phyloP scores from a whole-genome alignment of 2,329 filamentous ascomycete species.

The Mariannaea elegans region DNA sequence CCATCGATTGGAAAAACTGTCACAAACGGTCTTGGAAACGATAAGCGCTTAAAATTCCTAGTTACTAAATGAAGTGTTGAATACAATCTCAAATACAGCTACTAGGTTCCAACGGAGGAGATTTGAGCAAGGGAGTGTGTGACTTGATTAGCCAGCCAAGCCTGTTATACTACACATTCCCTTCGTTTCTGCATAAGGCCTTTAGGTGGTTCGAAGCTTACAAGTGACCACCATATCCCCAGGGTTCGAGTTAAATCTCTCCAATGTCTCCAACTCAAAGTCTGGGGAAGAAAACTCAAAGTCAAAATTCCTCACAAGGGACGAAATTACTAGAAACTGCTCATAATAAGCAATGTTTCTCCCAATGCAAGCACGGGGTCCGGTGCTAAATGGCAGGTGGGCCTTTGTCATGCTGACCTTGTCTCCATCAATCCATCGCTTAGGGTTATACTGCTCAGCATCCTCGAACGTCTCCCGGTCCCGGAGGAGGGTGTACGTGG shows the following conservation, averaged over 20 bases:
- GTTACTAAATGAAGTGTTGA: too few relatives aligned
- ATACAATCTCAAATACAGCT: too few relatives aligned
- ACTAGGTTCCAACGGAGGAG: too few relatives aligned
- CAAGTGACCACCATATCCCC: too few relatives aligned
- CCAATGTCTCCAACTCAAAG: constrained; percentile 1
- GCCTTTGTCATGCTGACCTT: neutral
- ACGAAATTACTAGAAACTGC: constrained; percentile 5
- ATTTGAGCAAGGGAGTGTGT: too few relatives aligned
- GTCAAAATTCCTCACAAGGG: constrained; percentile 3
- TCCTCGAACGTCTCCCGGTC: neutral
- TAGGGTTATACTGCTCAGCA: neutral
- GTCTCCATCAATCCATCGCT: constrained; percentile 10
- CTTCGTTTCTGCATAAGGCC: too few relatives aligned
- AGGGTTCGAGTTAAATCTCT: constrained; percentile 15
- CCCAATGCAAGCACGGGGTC: constrained; percentile 16
- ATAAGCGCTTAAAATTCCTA: too few relatives aligned
- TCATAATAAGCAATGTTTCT: constrained; percentile 21
- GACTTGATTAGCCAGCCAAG: too few relatives aligned
- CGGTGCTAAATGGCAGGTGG: constrained; percentile 15
- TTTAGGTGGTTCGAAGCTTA: too few relatives aligned
- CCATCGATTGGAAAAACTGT: too few relatives aligned
- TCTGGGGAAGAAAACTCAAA: neutral
- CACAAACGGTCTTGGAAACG: too few relatives aligned
- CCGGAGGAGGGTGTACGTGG: constrained; percentile 12
- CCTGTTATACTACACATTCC: too few relatives aligned